Evolutionary conservation across 768 basidiomycete genomes (phyloP).

Genomic region (Trametes coccinea): DNA sequence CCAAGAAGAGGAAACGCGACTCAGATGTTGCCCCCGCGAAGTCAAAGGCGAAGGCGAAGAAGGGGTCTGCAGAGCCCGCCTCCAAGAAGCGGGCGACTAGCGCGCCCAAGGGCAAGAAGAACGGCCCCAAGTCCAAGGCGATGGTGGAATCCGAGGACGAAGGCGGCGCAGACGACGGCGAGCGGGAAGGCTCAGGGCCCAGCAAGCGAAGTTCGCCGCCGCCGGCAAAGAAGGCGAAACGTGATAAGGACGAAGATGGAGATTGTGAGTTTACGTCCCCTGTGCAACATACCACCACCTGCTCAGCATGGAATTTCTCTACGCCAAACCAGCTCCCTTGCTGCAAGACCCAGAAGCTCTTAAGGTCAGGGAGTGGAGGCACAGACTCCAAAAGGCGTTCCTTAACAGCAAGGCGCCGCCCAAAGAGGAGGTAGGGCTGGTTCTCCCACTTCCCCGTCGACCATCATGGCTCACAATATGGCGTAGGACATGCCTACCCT

Average conservation of each 20-base stretch:
- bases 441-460: neutral
- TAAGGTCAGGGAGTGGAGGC: slow-evolving; percentile 89
- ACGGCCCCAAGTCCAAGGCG: slow-evolving; percentile 61
- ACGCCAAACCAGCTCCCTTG: slow-evolving; percentile 38
- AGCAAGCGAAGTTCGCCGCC: slow-evolving; percentile 60
- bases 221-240: slow-evolving; percentile 63
- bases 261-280: slow-evolving; percentile 49
- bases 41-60: slow-evolving; percentile 48
- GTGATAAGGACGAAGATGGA: slow-evolving; percentile 59
- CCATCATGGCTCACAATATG: slow-evolving; percentile 11
- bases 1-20: slow-evolving; percentile 68
- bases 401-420: slow-evolving; percentile 64
- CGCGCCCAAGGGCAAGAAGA: slow-evolving; percentile 50
- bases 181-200: slow-evolving; percentile 46
- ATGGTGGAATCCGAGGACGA: slow-evolving; percentile 66
- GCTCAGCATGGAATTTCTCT: neutral
- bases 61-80: slow-evolving; percentile 40
- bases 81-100: slow-evolving; percentile 38
- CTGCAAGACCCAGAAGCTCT: slow-evolving; percentile 60
- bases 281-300: neutral
- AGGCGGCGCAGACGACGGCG: slow-evolving; percentile 32
- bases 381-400: slow-evolving; percentile 88
- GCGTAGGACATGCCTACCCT: slow-evolving; percentile 74
- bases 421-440: slow-evolving; percentile 57
- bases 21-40: slow-evolving; percentile 45